Evolutionary conservation across 192 early-diverging fungal genomes (phyloP), one percentile per base, ranked within the genome.

Genomic region (Backusella tuberculispora): DNA sequence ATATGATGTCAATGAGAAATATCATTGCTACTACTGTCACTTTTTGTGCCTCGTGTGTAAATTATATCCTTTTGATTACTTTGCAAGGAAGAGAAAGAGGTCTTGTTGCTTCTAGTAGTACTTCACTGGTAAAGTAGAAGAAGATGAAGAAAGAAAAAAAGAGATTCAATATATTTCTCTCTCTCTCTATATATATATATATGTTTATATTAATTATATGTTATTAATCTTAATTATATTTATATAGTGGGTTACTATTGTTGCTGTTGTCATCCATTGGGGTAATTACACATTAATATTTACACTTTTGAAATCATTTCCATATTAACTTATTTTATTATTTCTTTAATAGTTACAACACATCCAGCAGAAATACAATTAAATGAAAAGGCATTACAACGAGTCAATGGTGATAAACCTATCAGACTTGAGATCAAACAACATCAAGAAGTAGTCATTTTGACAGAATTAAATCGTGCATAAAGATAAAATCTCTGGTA

Each of bases 41-140:
- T 6, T 37, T 84, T 43, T 10, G 80, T 34, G 53, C 78, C n/a
- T 77, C 78, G 15, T 76, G 77, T 13, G 69, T 48, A 34, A 86
- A 81, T 73, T 75, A 83, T 19, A 53, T 80, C 7, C 73, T 84
- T 1, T 50, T 84, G n/a, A 77, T 84, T 8, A 1, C 74, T 9
- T 80, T 81, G 50, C 44, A 83, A 42, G 85, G 83, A 1, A 64
- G 72, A 1, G 74, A 81, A 50, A 81, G 83, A 53, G 85, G 85
- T 69, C 47, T 84, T 21, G 82, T 86, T 37, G 80, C 81, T 38
- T 56, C 84, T n/a, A 82, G 83, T 42, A 70, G 76, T 13, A 81
- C 76, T n/a, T 80, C 83, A 12, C 43, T 86, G 41, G 84, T 75
- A 69, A 69, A 66, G 10, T 41, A 63, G 15, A 50, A 21, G n/a